Evolutionary conservation across 257 asterid species (phyloP).

Genomic region (Solanum paucissectum): DNA sequence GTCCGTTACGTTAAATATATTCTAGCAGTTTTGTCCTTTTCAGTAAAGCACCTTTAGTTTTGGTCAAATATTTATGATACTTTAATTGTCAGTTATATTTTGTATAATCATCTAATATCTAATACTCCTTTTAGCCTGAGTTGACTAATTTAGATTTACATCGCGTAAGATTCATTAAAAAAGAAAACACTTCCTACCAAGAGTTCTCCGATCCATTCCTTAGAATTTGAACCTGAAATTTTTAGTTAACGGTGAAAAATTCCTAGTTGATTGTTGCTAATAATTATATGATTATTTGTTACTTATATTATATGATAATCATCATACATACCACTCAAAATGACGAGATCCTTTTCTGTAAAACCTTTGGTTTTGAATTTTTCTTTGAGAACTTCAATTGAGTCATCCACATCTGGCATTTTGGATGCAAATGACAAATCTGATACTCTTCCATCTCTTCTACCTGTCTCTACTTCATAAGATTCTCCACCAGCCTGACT

Average conservation of each 20-base stretch:
- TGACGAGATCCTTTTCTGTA: conserved; percentile 24
- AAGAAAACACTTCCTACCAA: not conserved
- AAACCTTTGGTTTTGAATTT: conserved; percentile 28
- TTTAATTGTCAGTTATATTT: not conserved
- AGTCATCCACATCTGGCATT: conserved; percentile 33
- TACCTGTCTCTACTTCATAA: conserved; percentile 36
- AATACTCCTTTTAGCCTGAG: not conserved
- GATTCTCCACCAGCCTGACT: conserved; percentile 27
- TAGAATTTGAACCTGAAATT: not conserved
- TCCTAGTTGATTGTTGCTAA: not conserved
- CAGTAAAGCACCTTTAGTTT: not conserved
- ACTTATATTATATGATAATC: not conserved
- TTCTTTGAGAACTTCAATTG: conserved; percentile 22
- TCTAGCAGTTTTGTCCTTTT: not conserved
- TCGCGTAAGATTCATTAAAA: not conserved
- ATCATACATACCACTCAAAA: conserved; percentile 17
- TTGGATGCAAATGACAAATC: conserved; percentile 6
- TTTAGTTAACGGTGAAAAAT: not conserved
- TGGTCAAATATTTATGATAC: not conserved
- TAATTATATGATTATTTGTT: not conserved
- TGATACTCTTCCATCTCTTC: conserved; percentile 38
- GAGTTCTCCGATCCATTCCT: not conserved
- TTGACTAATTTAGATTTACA: not conserved
- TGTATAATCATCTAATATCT: not conserved
- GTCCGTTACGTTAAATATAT: not conserved